These are phyloP conservation scores for Pseudogymnoascus sp. DNA, from an alignment of 2,329 filamentous ascomycete species.

Conservation along the genomic window DNA sequence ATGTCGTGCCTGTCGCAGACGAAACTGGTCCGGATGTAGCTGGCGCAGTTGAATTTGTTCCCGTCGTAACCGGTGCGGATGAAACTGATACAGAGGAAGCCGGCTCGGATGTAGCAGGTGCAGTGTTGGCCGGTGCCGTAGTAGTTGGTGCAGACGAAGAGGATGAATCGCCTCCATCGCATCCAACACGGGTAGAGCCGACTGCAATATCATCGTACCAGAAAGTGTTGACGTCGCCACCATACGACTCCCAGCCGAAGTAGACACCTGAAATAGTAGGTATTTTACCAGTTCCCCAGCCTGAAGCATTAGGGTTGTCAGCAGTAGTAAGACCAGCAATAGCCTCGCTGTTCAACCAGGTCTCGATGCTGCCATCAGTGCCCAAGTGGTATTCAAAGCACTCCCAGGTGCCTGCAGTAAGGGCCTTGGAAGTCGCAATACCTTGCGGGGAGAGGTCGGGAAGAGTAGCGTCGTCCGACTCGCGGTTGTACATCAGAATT, in stretches of 20 bases:
- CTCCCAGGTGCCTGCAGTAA: conserved; percentile 44
- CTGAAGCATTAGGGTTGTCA: conserved; percentile 44
- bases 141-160: conserved; percentile 2
- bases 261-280: too few species aligned
- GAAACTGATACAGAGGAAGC: too few species aligned
- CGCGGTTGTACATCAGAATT: conserved; percentile 58
- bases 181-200: conserved; percentile 40
- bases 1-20: conserved; percentile 10
- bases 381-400: conserved; percentile 55
- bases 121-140: not conserved
- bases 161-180: conserved; percentile 19
- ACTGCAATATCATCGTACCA: conserved; percentile 54
- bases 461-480: conserved; percentile 53
- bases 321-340: conserved; percentile 43
- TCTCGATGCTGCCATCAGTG: conserved; percentile 49
- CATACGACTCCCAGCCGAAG: conserved; percentile 57
- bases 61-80: not conserved
- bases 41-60: not conserved
- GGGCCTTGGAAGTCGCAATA: conserved; percentile 43
- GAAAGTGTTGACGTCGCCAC: conserved; percentile 50
- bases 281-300: too few species aligned
- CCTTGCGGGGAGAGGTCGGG: conserved; percentile 52
- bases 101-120: too few species aligned
- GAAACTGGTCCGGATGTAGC: not conserved
- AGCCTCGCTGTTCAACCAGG: conserved; percentile 47